Evolutionary conservation across 2,329 filamentous ascomycete species (phyloP).

Genomic region (Pseudocercospora crystallina): DNA sequence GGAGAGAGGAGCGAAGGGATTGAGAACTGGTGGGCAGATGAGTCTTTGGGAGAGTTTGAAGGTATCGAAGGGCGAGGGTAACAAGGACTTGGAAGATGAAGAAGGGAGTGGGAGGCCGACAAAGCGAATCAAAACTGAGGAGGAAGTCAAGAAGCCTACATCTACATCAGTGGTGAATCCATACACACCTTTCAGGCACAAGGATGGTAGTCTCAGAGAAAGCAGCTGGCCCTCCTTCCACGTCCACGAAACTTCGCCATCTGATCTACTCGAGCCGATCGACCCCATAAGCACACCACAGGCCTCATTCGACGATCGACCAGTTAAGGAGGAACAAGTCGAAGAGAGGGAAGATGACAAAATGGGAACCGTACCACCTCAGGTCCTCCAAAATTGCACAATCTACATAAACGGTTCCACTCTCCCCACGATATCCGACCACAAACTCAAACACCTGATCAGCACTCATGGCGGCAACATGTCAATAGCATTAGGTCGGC

Average conservation of each 20-base stretch:
- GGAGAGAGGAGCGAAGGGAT: constrained; percentile 48
- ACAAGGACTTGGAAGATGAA: constrained; percentile 27
- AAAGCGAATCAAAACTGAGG: constrained; percentile 22
- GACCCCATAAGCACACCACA: constrained; percentile 3
- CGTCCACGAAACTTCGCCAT: constrained; percentile 30
- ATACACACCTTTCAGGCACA: constrained; percentile 31
- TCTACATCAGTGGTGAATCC: constrained; percentile 29
- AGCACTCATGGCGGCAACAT: constrained; percentile 70
- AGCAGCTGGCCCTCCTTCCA: constrained; percentile 32
- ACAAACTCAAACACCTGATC: constrained; percentile 78
- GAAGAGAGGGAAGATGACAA: not conserved
- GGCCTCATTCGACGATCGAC: not conserved
- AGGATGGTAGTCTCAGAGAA: constrained; percentile 31
- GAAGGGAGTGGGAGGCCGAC: constrained; percentile 18
- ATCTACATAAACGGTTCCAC: constrained; percentile 90
- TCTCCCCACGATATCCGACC: constrained; percentile 74
- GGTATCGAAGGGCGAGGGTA: constrained; percentile 22
- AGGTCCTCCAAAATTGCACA: constrained; percentile 61
- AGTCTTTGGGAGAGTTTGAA: constrained; percentile 39
- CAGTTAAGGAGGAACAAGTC: constrained; percentile 3
- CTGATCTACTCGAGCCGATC: constrained; percentile 31
- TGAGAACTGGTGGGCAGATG: constrained; percentile 50
- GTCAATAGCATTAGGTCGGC: constrained; percentile 69
- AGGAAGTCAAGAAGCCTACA: constrained; percentile 18
- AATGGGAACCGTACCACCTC: constrained; percentile 17